phyloP scores from a whole-genome alignment of 139 green algal species.

The Spirogloea muscicola region DNA sequence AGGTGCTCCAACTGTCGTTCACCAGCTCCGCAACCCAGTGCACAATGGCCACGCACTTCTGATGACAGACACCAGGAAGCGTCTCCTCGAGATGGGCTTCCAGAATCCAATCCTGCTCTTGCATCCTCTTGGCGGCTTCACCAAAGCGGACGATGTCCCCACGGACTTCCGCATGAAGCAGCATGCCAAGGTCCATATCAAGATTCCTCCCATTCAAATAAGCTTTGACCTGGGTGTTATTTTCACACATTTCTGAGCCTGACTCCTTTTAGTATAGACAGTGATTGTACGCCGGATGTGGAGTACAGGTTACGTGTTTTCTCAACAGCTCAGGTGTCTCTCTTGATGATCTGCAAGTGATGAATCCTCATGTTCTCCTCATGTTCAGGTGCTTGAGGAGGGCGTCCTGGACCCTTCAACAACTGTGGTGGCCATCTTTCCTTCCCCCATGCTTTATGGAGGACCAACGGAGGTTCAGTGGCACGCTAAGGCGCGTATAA shows the following conservation, averaged over 20 bases:
- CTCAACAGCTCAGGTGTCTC: too few species aligned
- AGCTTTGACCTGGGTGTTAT: neutral
- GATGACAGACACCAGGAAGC: conserved; percentile 39
- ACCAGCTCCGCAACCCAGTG: conserved; percentile 39
- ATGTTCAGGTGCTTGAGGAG: conserved; percentile 37
- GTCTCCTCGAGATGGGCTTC: conserved; percentile 35
- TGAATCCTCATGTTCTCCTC: neutral
- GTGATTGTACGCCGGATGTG: too few species aligned
- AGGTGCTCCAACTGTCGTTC: neutral
- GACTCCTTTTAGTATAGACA: neutral
- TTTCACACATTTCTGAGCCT: neutral
- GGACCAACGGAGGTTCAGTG: conserved; percentile 43
- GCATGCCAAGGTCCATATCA: conserved; percentile 34
- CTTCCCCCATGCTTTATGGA: conserved; percentile 43
- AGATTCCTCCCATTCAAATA: neutral
- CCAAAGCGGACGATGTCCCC: conserved; percentile 41
- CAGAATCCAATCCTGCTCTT: conserved; percentile 46
- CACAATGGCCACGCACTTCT: conserved; percentile 43
- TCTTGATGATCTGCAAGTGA: too few species aligned
- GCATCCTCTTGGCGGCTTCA: conserved; percentile 33
- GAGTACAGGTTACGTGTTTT: too few species aligned
- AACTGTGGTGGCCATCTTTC: conserved; percentile 42
- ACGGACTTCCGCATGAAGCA: conserved; percentile 36
- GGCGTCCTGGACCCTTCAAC: conserved; percentile 39
- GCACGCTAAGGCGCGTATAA: conserved; percentile 43